Evolutionary conservation across 805 yeast genomes (phyloP), one percentile per base, ranked within the genome.

Genomic region (Komagataella mondaviorum): DNA sequence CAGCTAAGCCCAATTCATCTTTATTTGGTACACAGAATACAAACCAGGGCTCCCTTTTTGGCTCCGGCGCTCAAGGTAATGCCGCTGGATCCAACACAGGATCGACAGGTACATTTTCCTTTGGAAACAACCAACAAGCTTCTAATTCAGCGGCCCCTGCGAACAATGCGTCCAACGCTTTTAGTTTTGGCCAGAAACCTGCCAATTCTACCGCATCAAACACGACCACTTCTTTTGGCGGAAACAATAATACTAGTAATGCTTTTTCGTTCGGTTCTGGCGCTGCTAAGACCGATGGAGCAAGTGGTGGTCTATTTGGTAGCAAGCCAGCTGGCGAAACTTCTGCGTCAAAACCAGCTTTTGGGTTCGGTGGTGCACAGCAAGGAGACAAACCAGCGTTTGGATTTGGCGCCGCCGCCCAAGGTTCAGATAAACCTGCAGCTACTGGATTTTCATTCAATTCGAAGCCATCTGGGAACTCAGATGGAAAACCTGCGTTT

Each of bases 141-240:
- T 30, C 39, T 30, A 30, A 30, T 5, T 6, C 39, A 30, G 14
- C 39, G 14, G 39, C 39, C 12, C 39, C n/a, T 30, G 14, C 39
- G 6, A 30, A 30, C 39, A 30, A 30, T 30, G 5, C 39, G 14
- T 30, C 39, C 4, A 30, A 30, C 5, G 39, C 39, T 4, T 30
- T 30, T 7, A 30, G 49, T 14, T 24, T 46, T 44, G 51, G 53
- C 10, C 22, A 51, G 10, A 10, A 48, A 17, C 16, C 51, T 45
- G 36, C 49, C 6, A 51, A 54, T 30, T 6, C 55, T 7, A 23
- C 22, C 6, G 36, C 47, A 6, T 17, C 53, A 8, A 52, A 54
- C 22, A 54, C 59, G 44, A 54, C 57, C 6, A 51, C 56, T 47
- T 53, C 60, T 6, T 55, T 55, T 30, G 48, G 57, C 39, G 49